Conservation (phyloP, 495 filamentous ascomycete genomes). For the Gamarada debralockiae region DNA sequence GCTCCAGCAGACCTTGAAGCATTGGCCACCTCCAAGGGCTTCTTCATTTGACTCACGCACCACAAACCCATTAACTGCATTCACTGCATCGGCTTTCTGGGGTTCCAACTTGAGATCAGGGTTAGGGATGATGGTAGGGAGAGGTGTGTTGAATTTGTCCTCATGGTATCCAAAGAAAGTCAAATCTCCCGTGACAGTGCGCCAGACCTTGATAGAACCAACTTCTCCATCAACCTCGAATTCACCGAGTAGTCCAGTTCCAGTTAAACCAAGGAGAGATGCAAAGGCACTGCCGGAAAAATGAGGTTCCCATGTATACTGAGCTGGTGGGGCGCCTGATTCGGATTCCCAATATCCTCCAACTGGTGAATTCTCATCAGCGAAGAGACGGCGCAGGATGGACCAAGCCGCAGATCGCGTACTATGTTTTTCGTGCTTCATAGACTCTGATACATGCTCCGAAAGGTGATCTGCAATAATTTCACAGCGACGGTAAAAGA, state of each 20-base stretch:
- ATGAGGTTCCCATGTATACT: not conserved
- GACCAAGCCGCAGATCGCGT: not conserved
- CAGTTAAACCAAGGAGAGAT: not conserved
- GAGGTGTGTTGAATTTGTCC: not conserved
- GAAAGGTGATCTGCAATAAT: constrained; percentile 2
- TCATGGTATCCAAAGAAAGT: not conserved
- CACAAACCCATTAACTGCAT: not conserved
- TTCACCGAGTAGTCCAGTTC: not conserved
- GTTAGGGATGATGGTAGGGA: not conserved
- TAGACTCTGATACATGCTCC: not conserved
- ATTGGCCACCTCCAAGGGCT: not conserved
- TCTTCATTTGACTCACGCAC: not conserved
- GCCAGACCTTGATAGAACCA: not conserved
- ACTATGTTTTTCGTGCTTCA: not conserved
- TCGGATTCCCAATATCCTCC: not conserved
- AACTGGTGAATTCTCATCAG: constrained; percentile 1
- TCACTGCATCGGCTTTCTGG: not conserved
- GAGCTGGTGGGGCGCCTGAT: not conserved
- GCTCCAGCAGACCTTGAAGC: not conserved
- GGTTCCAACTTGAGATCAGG: not conserved
- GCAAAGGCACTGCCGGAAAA: constrained; percentile 2
- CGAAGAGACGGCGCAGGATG: not conserved
- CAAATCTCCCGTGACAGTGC: not conserved
- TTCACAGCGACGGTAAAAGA: constrained; percentile 1
- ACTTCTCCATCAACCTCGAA: no score